These are phyloP conservation scores for Conoideocrella luteorostrata DNA, from an alignment of 2,329 filamentous ascomycete species.

Conservation along the genomic window DNA sequence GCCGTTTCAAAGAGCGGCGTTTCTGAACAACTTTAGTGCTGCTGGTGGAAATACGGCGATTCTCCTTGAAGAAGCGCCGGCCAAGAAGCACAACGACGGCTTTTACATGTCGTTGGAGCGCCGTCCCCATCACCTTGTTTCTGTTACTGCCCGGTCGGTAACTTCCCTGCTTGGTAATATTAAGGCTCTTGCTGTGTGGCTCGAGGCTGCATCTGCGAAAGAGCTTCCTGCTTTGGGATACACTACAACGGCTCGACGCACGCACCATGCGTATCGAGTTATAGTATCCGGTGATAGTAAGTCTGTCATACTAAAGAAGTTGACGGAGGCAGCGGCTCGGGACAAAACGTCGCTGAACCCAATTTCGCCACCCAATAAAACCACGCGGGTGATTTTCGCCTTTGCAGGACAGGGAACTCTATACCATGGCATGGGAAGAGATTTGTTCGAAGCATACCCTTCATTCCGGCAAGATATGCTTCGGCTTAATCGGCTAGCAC, in stretches of 20 bases:
- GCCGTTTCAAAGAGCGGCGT: conserved; percentile 43
- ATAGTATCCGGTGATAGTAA: conserved; percentile 32
- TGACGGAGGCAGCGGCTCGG: not conserved
- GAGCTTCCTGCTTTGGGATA: conserved; percentile 56
- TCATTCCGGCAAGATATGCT: conserved; percentile 28
- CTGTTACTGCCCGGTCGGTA: conserved; percentile 50
- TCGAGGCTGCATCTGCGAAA: conserved; percentile 43
- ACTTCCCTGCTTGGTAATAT: conserved; percentile 53
- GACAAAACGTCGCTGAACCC: not conserved
- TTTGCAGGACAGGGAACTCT: conserved; percentile 41
- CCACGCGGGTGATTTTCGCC: conserved; percentile 29
- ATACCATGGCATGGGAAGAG: conserved; percentile 22
- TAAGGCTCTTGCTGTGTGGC: conserved; percentile 46
- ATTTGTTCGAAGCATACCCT: conserved; percentile 25
- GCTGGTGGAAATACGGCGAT: conserved; percentile 66
- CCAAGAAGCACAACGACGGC: conserved; percentile 27
- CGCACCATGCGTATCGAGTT: conserved; percentile 53
- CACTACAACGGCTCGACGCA: conserved; percentile 59
- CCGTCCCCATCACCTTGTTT: conserved; percentile 49
- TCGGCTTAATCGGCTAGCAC: conserved; percentile 24
- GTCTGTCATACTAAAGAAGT: not conserved
- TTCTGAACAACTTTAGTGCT: conserved; percentile 65
- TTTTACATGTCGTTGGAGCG: too few relatives aligned
- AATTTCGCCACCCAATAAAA: not conserved
- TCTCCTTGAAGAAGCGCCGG: conserved; percentile 56